Evolutionary conservation across 805 yeast species (phyloP).

Genomic region (Sugiyamaella lignohabitans): DNA sequence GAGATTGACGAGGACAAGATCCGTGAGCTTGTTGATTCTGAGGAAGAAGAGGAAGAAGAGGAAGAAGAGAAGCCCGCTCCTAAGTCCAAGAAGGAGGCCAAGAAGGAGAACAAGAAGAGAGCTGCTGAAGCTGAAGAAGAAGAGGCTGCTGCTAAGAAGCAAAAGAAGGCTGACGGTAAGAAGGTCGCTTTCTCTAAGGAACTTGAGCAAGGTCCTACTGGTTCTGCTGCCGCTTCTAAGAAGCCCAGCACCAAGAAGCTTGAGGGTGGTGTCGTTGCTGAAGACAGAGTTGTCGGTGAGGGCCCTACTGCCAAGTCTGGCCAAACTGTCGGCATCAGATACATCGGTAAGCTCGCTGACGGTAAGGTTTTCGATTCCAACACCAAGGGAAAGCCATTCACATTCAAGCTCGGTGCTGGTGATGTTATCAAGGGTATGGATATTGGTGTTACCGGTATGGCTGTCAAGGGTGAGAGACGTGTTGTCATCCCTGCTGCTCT

Average conservation of each 20-base stretch:
- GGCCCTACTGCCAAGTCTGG: slow-evolving; percentile 88
- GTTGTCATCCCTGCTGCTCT: slow-evolving; percentile 90
- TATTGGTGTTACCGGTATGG: slow-evolving; percentile 97
- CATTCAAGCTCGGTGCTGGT: slow-evolving; percentile 87
- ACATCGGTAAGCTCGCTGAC: slow-evolving; percentile 94
- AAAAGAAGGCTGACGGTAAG: slow-evolving; percentile 43
- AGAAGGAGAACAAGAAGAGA: slow-evolving; percentile 35
- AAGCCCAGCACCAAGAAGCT: slow-evolving; percentile 58
- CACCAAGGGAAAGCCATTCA: slow-evolving; percentile 94
- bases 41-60: slow-evolving; percentile 53
- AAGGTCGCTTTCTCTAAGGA: slow-evolving; percentile 85
- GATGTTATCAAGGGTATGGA: slow-evolving; percentile 99
- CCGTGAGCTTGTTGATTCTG: slow-evolving; percentile 51
- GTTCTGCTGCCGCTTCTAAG: slow-evolving; percentile 22
- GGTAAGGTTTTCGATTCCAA: slow-evolving; percentile 97
- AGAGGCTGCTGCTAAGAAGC: slow-evolving; percentile 29
- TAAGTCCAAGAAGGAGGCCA: slow-evolving; percentile 39
- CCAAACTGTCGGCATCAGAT: slow-evolving; percentile 89
- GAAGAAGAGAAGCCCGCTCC: slow-evolving; percentile 50
- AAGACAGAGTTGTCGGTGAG: slow-evolving; percentile 84
- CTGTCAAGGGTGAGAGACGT: slow-evolving; percentile 98
- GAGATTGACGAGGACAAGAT: slow-evolving; percentile 23
- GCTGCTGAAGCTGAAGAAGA: slow-evolving; percentile 30
- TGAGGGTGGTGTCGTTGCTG: slow-evolving; percentile 88
- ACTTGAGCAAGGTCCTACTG: slow-evolving; percentile 91